Evolutionary conservation across 2,329 filamentous ascomycete genomes (phyloP).

Genomic region (Calonectria ilicicola): DNA sequence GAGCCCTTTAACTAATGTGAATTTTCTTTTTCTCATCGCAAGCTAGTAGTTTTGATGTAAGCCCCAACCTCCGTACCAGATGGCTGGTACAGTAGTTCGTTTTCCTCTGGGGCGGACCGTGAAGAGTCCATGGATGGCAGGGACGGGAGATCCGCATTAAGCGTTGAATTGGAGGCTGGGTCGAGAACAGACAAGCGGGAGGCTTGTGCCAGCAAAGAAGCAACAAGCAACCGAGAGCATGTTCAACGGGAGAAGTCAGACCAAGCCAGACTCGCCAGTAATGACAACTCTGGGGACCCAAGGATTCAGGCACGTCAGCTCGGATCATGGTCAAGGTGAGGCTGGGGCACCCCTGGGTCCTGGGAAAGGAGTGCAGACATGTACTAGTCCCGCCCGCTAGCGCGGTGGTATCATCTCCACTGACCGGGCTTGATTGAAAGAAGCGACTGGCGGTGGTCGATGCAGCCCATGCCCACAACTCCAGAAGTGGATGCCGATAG

Average conservation of each 20-base stretch:
- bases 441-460: conserved; percentile 18
- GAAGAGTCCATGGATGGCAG: not conserved
- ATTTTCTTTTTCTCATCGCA: not conserved
- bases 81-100: not conserved
- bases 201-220: not conserved
- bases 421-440: conserved; percentile 20
- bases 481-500: not conserved
- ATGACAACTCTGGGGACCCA: not conserved
- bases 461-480: conserved; percentile 23
- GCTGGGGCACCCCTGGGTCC: conserved; percentile 25
- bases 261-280: not conserved
- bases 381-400: conserved; percentile 29
- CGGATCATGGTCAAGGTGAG: conserved; percentile 6
- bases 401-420: conserved; percentile 29
- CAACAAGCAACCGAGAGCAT: not conserved
- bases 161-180: not conserved
- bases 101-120: not conserved
- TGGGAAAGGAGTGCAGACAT: conserved; percentile 15
- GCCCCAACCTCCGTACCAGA: not conserved
- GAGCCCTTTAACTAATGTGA: not conserved
- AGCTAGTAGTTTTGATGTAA: not conserved
- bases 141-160: conserved; percentile 9
- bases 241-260: not conserved
- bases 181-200: not conserved
- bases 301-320: conserved; percentile 13